These are phyloP conservation scores for Sonneratia caseolaris DNA, from an alignment of 345 rosid species.

Conservation along the genomic window DNA sequence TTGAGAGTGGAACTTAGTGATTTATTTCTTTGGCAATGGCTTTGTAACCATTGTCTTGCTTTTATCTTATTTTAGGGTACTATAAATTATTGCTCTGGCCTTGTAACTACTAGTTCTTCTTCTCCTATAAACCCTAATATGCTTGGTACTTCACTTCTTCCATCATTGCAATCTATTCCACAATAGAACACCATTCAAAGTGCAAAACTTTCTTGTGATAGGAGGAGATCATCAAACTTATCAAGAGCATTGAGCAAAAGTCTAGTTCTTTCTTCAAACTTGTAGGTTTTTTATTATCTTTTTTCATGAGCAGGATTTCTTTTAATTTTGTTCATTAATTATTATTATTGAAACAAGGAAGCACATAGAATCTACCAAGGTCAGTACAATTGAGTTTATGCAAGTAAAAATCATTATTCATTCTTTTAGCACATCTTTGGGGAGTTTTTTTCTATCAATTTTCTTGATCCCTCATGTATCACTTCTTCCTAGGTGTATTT, in stretches of 20 bases:
- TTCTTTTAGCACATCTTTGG: background rate
- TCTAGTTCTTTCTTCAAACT: slow-evolving; percentile 44
- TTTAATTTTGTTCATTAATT: background rate
- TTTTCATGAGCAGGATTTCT: no score
- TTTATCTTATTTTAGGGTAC: slow-evolving; percentile 41
- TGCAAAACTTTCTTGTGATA: slow-evolving; percentile 27
- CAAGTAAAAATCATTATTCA: slow-evolving; percentile 29
- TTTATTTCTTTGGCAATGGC: background rate
- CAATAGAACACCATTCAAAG: background rate
- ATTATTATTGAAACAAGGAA: slow-evolving; percentile 27
- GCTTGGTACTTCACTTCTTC: background rate
- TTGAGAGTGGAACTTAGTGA: background rate
- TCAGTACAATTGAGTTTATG: slow-evolving; percentile 27
- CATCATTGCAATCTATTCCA: background rate
- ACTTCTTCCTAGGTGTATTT: no score
- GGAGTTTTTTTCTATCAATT: background rate
- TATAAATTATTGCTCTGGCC: slow-evolving; percentile 36
- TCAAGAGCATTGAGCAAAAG: slow-evolving; percentile 63
- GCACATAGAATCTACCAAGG: slow-evolving; percentile 43
- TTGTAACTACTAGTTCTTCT: slow-evolving; percentile 44
- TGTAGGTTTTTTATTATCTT: background rate
- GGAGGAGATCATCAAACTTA: slow-evolving; percentile 83
- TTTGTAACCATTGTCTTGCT: background rate
- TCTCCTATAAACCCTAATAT: slow-evolving; percentile 3
- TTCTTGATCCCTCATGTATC: background rate